Evolutionary conservation across 2,329 filamentous ascomycete genomes (phyloP), one percentile per base, ranked within the genome.

Genomic region (Arachnomyces sp.): DNA sequence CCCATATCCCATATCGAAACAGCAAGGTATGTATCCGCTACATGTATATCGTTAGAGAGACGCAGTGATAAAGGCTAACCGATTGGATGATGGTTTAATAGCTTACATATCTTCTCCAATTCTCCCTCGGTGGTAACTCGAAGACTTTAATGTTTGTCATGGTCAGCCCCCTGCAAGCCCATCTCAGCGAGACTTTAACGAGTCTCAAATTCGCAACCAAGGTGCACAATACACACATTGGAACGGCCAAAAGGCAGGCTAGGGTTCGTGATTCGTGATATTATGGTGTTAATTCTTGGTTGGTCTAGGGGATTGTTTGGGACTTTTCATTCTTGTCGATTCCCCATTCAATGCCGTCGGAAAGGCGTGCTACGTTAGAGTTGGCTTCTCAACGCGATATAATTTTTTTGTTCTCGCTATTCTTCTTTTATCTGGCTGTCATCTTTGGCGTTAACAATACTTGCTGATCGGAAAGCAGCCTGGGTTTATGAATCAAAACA

Each of bases 91-190:
- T 13, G 25, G 28, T 12, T 34, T 36, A 31, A 29, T 28, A 84
- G 76, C 74, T 98, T 49, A 98, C 92, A 7, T 94, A 95, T 57
- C 74, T 98, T 34, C 75, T 98, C 29, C 87, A 96, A 76, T 93
- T 92, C 58, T 95, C 87, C 3, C 72, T 98, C 6, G 90, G 92
- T 3, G 92, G 92, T 12, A 95, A 95, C 62, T 92, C 84, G 52
- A 94, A 95, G 68, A 98, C 92, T 1, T 81, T 98, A 54, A 98
- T 98, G 92, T 95, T 98, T 62, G 87, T 96, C 60, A 96, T 96
- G 89, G 85, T 95, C 42, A 92, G 84, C 52, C 92, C 92, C 28
- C 70, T 96, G 44, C 86, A 93, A 67, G 84, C 81, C 4, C 92
- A 96, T 67, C 71, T 95, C 49, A 84, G 83, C 55, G 92, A 98